Base-by-base conservation (phyloP, 495 filamentous ascomycete species). In the Xylaria bambusicola region DNA sequence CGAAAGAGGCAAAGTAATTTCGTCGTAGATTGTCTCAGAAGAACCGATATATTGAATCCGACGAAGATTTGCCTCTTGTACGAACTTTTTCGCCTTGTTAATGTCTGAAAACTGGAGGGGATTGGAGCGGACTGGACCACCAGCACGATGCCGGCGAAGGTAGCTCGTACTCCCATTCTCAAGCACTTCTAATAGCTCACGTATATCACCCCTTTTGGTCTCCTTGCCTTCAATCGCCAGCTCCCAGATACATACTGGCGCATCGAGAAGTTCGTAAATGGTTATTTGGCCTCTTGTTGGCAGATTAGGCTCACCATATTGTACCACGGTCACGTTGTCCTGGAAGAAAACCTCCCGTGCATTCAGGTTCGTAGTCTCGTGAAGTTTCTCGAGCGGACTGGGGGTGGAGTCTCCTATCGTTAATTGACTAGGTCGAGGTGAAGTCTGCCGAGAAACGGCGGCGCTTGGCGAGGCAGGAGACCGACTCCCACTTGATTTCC, bases 241-340 rank as follows among this genome's bases (percentile, higher is more conserved):
- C 40, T 60, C 49, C 33, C 57, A 60, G 5, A 60, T 23, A 23
- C 57, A 40, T 10, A 59, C 6, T 13, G 18, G 48, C 8, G 9
- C 13, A 15, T 45, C 31, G 15, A 36, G 7, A 38, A 57, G 46
- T 33, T 47, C 46, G 15, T 60, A 60, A 31, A 60, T 9, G 15
- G 33, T 13, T 33, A 60, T 18, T 23, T 12, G 18, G 17, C 48
- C 49, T 1, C 23, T 38, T 1, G 24, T 15, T 9, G 20, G 29
- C 21, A 35, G 36, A 15, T 45, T 56, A 15, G 13, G 18, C 7
- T 5, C n/a, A 10, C 27, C 56, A 9, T 15, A 18, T 13, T 51
- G 20, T 36, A 45, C 31, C 13, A 59, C 40, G 9, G 24, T 29
- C 17, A 59, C 26, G 24, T 52, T 13, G 5, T 45, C 15, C 26